Conservation (phyloP, 345 rosid genomes). For the Eucalyptus tenuipes region DNA sequence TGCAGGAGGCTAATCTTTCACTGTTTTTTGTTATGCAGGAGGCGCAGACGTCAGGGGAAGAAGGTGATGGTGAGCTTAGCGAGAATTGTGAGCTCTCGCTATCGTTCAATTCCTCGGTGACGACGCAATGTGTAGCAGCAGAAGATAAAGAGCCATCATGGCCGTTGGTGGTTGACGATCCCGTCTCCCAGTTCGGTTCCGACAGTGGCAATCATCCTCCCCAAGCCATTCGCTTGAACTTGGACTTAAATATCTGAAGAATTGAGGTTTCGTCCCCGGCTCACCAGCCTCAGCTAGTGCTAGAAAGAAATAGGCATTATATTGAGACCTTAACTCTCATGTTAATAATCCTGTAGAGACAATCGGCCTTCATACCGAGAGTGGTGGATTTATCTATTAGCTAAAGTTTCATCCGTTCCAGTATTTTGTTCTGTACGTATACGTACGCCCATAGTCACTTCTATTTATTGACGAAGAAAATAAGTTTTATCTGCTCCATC, state of each 20-base stretch:
- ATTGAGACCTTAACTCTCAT: background rate
- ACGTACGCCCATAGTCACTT: background rate
- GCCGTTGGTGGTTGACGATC: background rate
- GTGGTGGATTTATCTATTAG: background rate
- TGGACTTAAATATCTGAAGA: slow-evolving; percentile 9
- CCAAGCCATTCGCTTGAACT: background rate
- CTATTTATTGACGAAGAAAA: background rate
- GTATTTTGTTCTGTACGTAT: background rate
- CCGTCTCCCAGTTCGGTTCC: background rate
- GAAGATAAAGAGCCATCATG: background rate
- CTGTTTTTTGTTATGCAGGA: background rate
- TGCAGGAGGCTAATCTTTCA: background rate
- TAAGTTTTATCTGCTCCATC: background rate
- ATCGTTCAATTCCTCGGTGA: background rate
- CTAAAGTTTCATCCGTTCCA: background rate
- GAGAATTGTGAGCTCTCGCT: slow-evolving; percentile 10
- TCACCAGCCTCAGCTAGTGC: background rate
- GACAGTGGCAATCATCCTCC: background rate
- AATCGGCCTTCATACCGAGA: background rate
- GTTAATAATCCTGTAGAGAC: background rate
- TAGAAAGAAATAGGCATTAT: background rate
- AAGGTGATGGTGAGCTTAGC: background rate
- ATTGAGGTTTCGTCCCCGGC: background rate
- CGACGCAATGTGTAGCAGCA: background rate
- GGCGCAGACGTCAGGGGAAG: background rate